phyloP scores from a whole-genome alignment of 2,329 filamentous ascomycete species.

The Elsinoe australis region DNA sequence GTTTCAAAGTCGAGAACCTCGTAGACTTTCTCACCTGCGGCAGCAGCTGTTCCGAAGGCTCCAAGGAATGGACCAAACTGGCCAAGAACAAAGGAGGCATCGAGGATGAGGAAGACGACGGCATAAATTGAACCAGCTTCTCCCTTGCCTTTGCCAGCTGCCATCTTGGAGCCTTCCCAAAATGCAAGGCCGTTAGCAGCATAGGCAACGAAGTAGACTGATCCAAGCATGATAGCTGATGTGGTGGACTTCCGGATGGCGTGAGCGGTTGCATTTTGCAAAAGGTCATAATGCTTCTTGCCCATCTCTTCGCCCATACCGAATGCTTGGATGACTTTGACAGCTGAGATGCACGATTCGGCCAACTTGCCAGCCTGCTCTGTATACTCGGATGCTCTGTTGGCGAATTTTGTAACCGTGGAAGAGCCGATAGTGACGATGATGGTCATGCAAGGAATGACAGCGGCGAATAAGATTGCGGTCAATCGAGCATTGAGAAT shows the following conservation, averaged over 20 bases:
- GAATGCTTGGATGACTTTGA: constrained; percentile 44
- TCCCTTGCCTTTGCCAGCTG: constrained; percentile 25
- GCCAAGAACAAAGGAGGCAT: constrained; percentile 56
- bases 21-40: constrained; percentile 42
- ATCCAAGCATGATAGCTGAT: constrained; percentile 37
- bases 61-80: constrained; percentile 57
- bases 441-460: constrained; percentile 43
- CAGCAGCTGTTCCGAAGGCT: constrained; percentile 46
- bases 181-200: constrained; percentile 41
- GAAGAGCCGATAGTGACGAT: constrained; percentile 39
- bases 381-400: constrained; percentile 32
- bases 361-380: constrained; percentile 39
- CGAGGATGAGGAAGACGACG: constrained; percentile 57
- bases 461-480: constrained; percentile 37
- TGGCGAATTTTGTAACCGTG: constrained; percentile 35
- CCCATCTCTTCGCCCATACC: constrained; percentile 37
- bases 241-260: constrained; percentile 37
- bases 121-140: constrained; percentile 51
- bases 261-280: constrained; percentile 31
- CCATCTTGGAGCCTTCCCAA: constrained; percentile 35
- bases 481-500: constrained; percentile 37
- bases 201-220: constrained; percentile 40
- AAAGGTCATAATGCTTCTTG: constrained; percentile 31
- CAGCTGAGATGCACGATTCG: constrained; percentile 40
- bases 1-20: constrained; percentile 37